Evolutionary conservation across 2,329 filamentous ascomycete species (phyloP), one percentile per base, ranked within the genome.

Genomic region (Tolypocladium inflatum): DNA sequence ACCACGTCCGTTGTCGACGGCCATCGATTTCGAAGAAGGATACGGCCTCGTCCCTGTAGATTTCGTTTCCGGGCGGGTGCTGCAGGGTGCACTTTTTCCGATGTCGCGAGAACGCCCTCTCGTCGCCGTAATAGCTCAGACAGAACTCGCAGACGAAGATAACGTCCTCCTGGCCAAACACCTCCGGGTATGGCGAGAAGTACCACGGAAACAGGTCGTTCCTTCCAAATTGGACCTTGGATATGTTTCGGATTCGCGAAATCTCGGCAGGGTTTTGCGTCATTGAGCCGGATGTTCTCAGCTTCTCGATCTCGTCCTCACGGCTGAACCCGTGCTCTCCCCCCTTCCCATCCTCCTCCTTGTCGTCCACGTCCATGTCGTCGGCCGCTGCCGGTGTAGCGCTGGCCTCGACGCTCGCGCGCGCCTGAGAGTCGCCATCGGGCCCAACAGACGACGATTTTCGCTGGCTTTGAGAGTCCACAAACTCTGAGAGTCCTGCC

Each of bases 91-190:
- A 99, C 77, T 99, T 99, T 53, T 82, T 78, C 42, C 94, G 86
- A 70, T 99, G 94, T 37, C 94, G 85, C 55, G 83, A 80, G 67
- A 97, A 99, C 5, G 90, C 86, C 63, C 89, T 90, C 58, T 86
- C 78, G 68, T 92, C 87, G 61, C 88, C 91, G 68, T 90, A 97
- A 74, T 99, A 99, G 63, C 84, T 87, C 30, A 99, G 80, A 68
- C 94, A 99, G 74, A 97, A 97, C 72, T 99, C 95, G 81, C 95
- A 97, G 66, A 99, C 93, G 75, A 89, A 97, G 63, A 97, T 90
- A 63, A 94, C 81, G 64, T 99, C 94, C 64, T 88, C 89, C 65
- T 94, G 89, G 26, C 88, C 87, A 70, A 96, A 97, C 2, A 86
- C 80, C 68, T 95, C 89, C 0, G 94, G 94, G 67, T 99, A 99